Evolutionary conservation across 1,139 yeast species (phyloP).

Genomic region (Hyphopichia khmerensis): DNA sequence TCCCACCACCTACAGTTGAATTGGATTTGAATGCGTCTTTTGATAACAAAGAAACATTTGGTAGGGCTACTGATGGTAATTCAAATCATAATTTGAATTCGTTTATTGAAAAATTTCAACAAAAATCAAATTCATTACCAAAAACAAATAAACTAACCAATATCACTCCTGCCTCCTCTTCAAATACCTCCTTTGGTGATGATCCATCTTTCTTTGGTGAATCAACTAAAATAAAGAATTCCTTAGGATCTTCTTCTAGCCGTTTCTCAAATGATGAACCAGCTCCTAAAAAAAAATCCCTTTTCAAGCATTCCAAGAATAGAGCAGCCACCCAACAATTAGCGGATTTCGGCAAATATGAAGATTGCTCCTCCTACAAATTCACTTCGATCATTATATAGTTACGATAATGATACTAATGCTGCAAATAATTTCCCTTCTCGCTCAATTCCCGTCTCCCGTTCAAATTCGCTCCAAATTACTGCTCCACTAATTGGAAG

Average conservation of each 20-base stretch:
- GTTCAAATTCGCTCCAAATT: no score
- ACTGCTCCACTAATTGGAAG: no score
- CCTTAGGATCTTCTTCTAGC: no score
- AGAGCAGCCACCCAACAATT: conserved; percentile 10
- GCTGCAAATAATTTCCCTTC: not conserved
- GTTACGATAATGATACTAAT: not conserved
- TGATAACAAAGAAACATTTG: no score
- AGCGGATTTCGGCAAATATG: conserved; percentile 15
- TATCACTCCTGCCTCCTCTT: not conserved
- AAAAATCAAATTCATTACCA: conserved; percentile 12
- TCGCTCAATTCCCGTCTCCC: no score
- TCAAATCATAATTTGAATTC: conserved; percentile 7
- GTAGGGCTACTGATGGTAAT: no score
- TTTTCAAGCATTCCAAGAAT: conserved; percentile 2
- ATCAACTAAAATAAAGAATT: conserved; percentile 10
- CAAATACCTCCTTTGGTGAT: not conserved
- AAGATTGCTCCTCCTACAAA: conserved; percentile 9
- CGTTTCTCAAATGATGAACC: not conserved
- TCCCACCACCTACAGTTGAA: not conserved
- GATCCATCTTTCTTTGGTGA: conserved; percentile 12
- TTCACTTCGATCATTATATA: not conserved
- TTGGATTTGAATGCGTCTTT: not conserved
- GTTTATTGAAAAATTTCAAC: conserved; percentile 17
- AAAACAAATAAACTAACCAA: no score
- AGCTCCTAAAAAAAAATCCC: not conserved